Conservation (phyloP, 129 eudicot genomes). For the Pittosporum tobira region DNA sequence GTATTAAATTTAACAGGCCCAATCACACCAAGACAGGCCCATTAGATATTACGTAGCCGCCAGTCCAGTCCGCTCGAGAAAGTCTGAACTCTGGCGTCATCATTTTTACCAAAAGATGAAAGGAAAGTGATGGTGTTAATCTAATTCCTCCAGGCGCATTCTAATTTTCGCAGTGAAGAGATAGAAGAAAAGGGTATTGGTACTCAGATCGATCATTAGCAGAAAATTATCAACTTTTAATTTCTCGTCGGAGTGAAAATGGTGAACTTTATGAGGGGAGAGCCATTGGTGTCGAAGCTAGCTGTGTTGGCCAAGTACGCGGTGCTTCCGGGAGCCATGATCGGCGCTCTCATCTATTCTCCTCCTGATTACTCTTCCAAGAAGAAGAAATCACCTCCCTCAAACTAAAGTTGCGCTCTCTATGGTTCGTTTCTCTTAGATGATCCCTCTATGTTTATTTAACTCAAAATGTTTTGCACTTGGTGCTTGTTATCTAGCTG, state of each 20-base stretch:
- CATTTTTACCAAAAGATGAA: too few species aligned
- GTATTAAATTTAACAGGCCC: too few species aligned
- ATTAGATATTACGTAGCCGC: too few species aligned
- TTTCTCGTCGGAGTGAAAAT: not conserved
- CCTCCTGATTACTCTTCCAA: constrained; percentile 35
- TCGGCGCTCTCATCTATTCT: constrained; percentile 38
- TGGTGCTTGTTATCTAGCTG: too few species aligned
- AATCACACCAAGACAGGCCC: too few species aligned
- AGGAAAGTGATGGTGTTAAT: too few species aligned
- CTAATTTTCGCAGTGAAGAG: too few species aligned
- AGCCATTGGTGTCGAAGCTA: constrained; percentile 41
- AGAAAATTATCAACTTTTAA: not conserved
- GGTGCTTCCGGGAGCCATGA: constrained; percentile 40
- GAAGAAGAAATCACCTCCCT: constrained; percentile 6
- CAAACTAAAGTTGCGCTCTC: not conserved
- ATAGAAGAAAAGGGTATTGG: not conserved
- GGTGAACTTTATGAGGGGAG: constrained; percentile 19
- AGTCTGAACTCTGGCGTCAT: too few species aligned
- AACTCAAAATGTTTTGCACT: too few species aligned
- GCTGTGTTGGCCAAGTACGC: constrained; percentile 32
- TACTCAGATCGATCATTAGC: not conserved
- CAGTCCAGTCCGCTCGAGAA: too few species aligned
- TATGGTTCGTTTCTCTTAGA: not conserved
- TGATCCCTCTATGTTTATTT: too few species aligned
- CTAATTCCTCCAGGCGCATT: too few species aligned